Percentiles rank a stretch among this genome's conserved stretches.
These are phyloP conservation scores for Porcisia hertigi DNA, from an alignment of 208 protist species.

Conservation along the genomic window DNA sequence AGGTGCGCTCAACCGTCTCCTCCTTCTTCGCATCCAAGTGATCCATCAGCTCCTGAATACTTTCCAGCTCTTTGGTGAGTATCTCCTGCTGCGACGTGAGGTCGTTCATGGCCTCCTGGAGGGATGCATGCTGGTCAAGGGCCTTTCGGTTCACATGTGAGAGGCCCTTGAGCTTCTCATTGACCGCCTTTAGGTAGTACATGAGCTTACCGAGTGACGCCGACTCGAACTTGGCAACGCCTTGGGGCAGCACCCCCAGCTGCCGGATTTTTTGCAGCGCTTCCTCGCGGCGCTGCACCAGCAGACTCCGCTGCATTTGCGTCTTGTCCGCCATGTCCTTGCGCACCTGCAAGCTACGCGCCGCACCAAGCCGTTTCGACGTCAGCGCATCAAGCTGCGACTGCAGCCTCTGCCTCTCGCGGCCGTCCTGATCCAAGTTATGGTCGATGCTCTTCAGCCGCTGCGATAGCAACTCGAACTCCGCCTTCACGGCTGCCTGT, in stretches of 20 bases:
- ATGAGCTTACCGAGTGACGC: conserved; percentile 82
- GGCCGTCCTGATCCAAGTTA: conserved; percentile 38
- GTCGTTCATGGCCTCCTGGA: conserved; percentile 88
- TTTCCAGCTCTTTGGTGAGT: conserved; percentile 75
- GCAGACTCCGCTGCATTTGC: conserved; percentile 65
- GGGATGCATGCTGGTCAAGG: conserved; percentile 95
- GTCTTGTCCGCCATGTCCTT: conserved; percentile 61
- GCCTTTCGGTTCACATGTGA: conserved; percentile 99
- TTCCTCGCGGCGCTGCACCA: conserved; percentile 87
- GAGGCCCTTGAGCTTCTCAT: conserved; percentile 89
- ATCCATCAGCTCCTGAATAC: conserved; percentile 95
- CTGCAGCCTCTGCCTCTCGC: conserved; percentile 53
- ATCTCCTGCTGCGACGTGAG: conserved; percentile 80
- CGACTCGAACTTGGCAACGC: conserved; percentile 25
- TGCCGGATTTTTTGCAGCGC: conserved; percentile 88
- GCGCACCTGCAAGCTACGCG: conserved; percentile 54
- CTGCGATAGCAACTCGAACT: conserved; percentile 46
- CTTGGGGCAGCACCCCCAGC: conserved; percentile 87
- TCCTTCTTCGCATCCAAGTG: conserved; percentile 97
- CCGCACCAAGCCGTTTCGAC: conserved; percentile 34
- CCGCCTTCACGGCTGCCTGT: conserved; percentile 49
- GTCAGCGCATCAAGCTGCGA: conserved; percentile 48
- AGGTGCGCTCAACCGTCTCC: conserved; percentile 97
- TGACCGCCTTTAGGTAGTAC: conserved; percentile 70
- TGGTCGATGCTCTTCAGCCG: conserved; percentile 48